A percentile compares a stretch with the other conserved stretches of the same genome.
phyloP scores from a whole-genome alignment of 805 yeast genomes.

The Peterozyma xylosa region DNA sequence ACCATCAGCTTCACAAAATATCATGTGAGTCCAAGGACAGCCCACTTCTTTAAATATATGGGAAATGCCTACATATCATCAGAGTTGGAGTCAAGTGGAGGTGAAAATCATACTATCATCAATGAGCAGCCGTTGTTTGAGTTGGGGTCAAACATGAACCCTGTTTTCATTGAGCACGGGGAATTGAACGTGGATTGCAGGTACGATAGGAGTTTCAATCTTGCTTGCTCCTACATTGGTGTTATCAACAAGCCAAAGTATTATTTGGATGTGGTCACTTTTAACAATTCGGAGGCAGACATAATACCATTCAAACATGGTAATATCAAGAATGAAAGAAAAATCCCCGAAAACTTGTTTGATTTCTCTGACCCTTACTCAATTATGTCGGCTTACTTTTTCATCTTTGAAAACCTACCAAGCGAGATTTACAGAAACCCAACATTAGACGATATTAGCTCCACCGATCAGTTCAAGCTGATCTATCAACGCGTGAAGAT shows the following conservation, averaged over 20 bases:
- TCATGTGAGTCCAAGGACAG: constrained; percentile 5
- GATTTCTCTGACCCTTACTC: background rate
- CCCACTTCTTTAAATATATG: constrained; percentile 7
- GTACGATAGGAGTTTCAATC: background rate
- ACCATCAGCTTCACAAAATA: constrained; percentile 2
- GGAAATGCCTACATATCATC: background rate
- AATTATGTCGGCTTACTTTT: constrained; percentile 7
- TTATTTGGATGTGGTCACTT: constrained; percentile 6
- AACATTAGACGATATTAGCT: constrained; percentile 1
- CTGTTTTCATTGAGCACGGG: constrained; percentile 10
- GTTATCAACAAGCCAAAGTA: constrained; percentile 8
- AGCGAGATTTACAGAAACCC: constrained; percentile 3
- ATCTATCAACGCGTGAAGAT: constrained; percentile 1
- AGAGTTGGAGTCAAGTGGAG: background rate
- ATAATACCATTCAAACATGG: background rate
- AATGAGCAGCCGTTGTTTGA: constrained; percentile 3
- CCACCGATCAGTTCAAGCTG: constrained; percentile 2
- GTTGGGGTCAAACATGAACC: constrained; percentile 7
- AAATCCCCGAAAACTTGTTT: background rate
- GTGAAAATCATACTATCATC: background rate
- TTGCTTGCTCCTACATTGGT: constrained; percentile 5
- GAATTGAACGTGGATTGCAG: constrained; percentile 7
- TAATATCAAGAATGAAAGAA: background rate
- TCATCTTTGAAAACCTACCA: constrained; percentile 7
- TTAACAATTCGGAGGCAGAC: constrained; percentile 5